These are phyloP conservation scores for Suillus hirtellus DNA, from an alignment of 768 basidiomycete genomes.

Conservation along the genomic window DNA sequence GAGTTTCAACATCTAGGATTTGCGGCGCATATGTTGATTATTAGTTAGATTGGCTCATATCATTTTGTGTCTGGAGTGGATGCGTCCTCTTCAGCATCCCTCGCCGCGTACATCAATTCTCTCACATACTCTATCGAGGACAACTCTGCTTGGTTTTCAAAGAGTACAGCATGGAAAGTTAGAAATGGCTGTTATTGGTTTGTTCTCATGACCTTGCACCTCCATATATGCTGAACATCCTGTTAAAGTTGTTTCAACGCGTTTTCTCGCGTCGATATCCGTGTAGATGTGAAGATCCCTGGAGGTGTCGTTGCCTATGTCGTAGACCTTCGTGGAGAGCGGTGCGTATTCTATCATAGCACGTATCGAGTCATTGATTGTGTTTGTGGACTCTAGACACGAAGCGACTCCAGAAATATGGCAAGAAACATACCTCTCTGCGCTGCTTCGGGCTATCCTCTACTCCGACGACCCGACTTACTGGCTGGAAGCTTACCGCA, in stretches of 20 bases:
- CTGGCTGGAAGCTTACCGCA: constrained; percentile 89
- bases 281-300: constrained; percentile 98
- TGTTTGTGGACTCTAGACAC: constrained; percentile 51
- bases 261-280: constrained; percentile 93
- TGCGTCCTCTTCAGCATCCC: constrained; percentile 94
- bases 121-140: constrained; percentile 96
- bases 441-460: constrained; percentile 84
- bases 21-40: neutral
- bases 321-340: constrained; percentile 90
- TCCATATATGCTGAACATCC: neutral
- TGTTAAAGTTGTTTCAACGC: constrained; percentile 88
- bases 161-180: constrained; percentile 85
- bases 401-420: constrained; percentile 91
- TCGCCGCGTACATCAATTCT: constrained; percentile 98
- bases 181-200: constrained; percentile 92
- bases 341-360: constrained; percentile 49
- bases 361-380: neutral
- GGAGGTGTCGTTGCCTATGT: constrained; percentile 95
- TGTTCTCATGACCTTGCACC: constrained; percentile 22
- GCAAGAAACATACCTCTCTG: constrained; percentile 97
- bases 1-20: constrained; percentile 31
- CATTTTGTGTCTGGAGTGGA: constrained; percentile 99
- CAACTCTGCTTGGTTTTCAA: constrained; percentile 88
- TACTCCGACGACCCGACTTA: constrained; percentile 96
- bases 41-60: constrained; percentile 82